phyloP scores from a whole-genome alignment of 257 asterid genomes.

The Rubia yunnanensis region DNA sequence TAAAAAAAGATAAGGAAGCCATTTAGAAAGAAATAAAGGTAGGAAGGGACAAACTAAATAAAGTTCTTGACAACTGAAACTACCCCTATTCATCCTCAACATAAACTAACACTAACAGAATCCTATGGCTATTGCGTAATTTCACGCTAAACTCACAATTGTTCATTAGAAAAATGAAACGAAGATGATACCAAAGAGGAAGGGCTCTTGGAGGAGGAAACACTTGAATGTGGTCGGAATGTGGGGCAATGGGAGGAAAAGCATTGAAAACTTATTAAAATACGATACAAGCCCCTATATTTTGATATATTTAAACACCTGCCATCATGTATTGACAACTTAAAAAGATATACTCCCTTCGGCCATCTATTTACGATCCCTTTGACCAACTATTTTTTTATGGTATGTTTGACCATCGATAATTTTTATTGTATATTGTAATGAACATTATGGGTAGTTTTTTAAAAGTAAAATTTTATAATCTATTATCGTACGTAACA shows the following conservation, averaged over 20 bases:
- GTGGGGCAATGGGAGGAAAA: slow-evolving; percentile 5
- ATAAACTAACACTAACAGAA: not conserved
- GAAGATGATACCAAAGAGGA: not conserved
- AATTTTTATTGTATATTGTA: no score
- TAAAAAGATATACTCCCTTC: no score
- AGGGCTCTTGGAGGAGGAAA: not conserved
- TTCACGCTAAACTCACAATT: not conserved
- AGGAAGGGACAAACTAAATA: not conserved
- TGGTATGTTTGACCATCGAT: no score
- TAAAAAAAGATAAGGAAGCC: no score
- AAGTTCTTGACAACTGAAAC: not conserved
- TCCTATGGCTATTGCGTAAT: not conserved
- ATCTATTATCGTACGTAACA: no score
- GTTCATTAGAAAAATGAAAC: not conserved
- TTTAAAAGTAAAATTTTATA: no score
- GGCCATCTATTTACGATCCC: no score
- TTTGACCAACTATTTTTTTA: no score
- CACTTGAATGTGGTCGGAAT: slow-evolving; percentile 11
- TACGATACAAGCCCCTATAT: not conserved
- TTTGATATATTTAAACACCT: no score
- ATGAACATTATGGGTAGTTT: no score
- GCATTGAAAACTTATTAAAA: not conserved
- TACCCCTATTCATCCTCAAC: not conserved
- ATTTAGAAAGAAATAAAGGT: no score
- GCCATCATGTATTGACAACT: no score